Base-by-base conservation (phyloP, 2,329 filamentous ascomycete species). In the Microascus cirrosus region DNA sequence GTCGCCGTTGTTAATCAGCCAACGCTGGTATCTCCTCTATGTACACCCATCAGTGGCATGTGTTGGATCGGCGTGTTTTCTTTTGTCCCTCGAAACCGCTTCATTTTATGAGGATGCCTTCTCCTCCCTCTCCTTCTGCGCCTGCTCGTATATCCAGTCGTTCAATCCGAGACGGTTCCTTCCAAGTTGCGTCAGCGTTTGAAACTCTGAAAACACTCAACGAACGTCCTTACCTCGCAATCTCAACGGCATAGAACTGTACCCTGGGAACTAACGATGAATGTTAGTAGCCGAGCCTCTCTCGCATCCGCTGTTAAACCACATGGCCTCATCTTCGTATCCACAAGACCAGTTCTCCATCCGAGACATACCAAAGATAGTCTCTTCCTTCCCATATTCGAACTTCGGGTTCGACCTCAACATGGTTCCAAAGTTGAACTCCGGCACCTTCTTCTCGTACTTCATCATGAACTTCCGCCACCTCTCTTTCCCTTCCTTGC, bases 351-450 rank as follows among this genome's bases (percentile, higher is more conserved):
- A n/a, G 11, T 15, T 36, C 32, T 18, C n/a, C 18, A 2, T 18
- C 51, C 1, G 20, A 22, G 28, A 65, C 80, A 65, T 70, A 92
- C 89, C 91, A 66, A 99, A 97, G 57, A 99, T 96, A 2, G 91
- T 96, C 58, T 87, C 90, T 59, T 95, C 79, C 74, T 95, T 79
- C 57, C 86, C 89, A 70, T 99, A 97, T 72, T 96, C 93, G 57
- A 73, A 83, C 65, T 88, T 89, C 42, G 90, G 81, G 67, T 82
- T 89, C 59, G 83, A 80, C 59, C 94, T 84, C 65, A 99, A 71
- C 81, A 99, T 92, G 36, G 94, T 96, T 58, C 94, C 94, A 72
- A 96, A 99, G 78, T 96, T 99, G 79, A 86, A 99, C 74, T 99
- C 95, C 62, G 94, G 87, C n/a, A 99, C 78, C 74, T 83, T 93